These are phyloP conservation scores for Xanthoparmelia taractica DNA, from an alignment of 495 filamentous ascomycete species.

Conservation along the genomic window DNA sequence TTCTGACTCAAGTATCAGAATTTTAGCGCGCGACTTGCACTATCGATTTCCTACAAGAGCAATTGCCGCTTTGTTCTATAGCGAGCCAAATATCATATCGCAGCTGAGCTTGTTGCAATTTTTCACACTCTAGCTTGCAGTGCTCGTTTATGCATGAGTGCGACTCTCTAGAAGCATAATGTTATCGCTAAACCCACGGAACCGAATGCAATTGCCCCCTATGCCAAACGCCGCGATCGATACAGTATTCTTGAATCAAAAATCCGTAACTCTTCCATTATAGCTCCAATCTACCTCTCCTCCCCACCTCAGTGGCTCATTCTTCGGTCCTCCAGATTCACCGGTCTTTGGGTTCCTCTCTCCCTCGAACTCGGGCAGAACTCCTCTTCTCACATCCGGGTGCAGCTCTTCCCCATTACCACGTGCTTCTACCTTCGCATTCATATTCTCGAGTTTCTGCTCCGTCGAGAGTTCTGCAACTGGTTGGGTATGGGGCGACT, in stretches of 20 bases:
- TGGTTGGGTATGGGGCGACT: constrained; percentile 29
- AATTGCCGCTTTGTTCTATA: neutral
- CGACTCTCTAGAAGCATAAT: neutral
- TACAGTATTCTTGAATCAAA: constrained; percentile 40
- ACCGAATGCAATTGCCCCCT: neutral
- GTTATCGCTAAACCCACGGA: neutral
- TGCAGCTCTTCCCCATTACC: constrained; percentile 57
- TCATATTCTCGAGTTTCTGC: constrained; percentile 24
- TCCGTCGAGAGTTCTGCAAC: constrained; percentile 18
- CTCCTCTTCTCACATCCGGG: constrained; percentile 61
- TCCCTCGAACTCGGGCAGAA: constrained; percentile 87
- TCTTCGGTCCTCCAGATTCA: constrained; percentile 96
- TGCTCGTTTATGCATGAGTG: neutral
- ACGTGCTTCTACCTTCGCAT: constrained; percentile 39
- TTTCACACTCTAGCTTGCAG: no score
- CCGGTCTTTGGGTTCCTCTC: constrained; percentile 90
- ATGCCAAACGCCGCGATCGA: neutral
- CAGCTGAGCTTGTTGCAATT: no score
- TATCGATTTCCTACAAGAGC: neutral
- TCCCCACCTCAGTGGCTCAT: constrained; percentile 90
- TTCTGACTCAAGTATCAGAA: neutral
- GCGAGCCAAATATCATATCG: neutral
- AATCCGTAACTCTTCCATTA: constrained; percentile 93
- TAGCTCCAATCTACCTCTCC: constrained; percentile 81
- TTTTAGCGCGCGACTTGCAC: neutral